phyloP scores from a whole-genome alignment of 2,329 filamentous ascomycete genomes.

The Penicillium glabrum region DNA sequence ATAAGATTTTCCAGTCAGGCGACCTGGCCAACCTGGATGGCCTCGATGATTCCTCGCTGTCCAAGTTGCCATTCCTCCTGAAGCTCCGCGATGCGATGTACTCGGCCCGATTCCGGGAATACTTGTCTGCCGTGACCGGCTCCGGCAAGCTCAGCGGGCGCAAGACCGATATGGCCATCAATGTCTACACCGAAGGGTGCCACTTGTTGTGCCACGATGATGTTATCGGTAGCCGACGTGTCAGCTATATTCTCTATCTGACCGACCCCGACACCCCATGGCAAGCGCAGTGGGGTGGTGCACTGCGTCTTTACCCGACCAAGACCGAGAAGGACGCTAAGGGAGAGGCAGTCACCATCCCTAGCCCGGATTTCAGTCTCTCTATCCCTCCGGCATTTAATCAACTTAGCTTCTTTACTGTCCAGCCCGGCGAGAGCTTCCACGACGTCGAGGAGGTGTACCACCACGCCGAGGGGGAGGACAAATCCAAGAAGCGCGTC shows the following conservation, averaged over 20 bases:
- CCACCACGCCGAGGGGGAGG: slow-evolving; percentile 60
- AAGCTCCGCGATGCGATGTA: slow-evolving; percentile 92
- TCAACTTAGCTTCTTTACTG: slow-evolving; percentile 96
- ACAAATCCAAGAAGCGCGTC: slow-evolving; percentile 62
- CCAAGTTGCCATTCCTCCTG: slow-evolving; percentile 85
- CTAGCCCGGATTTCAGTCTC: slow-evolving; percentile 73
- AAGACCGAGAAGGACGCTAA: slow-evolving; percentile 64
- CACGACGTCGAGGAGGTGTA: slow-evolving; percentile 99
- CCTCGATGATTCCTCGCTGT: slow-evolving; percentile 79
- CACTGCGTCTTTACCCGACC: slow-evolving; percentile 80
- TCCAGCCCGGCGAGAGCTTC: slow-evolving; percentile 97
- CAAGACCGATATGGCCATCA: slow-evolving; percentile 99
- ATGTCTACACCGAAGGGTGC: slow-evolving; percentile 94
- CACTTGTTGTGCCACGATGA: slow-evolving; percentile 97
- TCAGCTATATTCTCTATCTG: slow-evolving; percentile 96
- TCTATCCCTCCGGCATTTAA: slow-evolving; percentile 94
- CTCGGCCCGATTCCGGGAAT: slow-evolving; percentile 83
- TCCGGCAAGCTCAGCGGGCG: slow-evolving; percentile 83
- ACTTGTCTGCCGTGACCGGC: slow-evolving; percentile 80
- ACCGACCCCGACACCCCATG: slow-evolving; percentile 89
- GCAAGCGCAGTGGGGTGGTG: slow-evolving; percentile 90
- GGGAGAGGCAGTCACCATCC: slow-evolving; percentile 75
- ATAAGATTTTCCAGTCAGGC: slow-evolving; percentile 98
- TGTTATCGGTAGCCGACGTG: slow-evolving; percentile 92
- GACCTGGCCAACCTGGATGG: slow-evolving; percentile 96